Conservation (phyloP, 306 rosid species). For the Cucurbita moschata region DNA sequence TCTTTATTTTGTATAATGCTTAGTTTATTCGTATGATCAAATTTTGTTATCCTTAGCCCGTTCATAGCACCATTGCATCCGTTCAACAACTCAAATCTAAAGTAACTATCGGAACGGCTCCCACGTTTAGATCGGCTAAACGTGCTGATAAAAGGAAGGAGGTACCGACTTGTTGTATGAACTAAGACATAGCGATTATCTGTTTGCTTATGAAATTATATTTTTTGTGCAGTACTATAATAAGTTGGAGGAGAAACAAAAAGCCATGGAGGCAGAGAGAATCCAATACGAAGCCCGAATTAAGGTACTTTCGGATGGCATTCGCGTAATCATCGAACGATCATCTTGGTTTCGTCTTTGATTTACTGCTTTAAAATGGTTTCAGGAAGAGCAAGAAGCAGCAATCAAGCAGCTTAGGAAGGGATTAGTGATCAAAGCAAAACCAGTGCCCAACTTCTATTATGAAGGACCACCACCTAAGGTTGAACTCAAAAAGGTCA, state of each 20-base stretch:
- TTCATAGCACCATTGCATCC: constrained; percentile 46
- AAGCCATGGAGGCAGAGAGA: constrained; percentile 83
- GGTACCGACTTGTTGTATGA: constrained; percentile 21
- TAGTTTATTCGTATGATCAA: background rate
- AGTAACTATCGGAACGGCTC: constrained; percentile 87
- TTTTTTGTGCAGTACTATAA: constrained; percentile 44
- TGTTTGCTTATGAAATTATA: constrained; percentile 8
- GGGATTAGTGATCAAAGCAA: constrained; percentile 79
- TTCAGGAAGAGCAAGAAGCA: constrained; percentile 92
- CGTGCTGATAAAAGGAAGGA: constrained; percentile 91
- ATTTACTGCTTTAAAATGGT: constrained; percentile 10
- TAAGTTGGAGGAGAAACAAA: constrained; percentile 83
- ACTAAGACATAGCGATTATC: constrained; percentile 11
- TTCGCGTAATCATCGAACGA: background rate
- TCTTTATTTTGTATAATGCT: background rate
- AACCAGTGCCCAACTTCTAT: constrained; percentile 89
- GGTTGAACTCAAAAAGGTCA: constrained; percentile 74
- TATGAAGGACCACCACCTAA: constrained; percentile 84
- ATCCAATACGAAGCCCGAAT: constrained; percentile 59
- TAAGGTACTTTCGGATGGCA: constrained; percentile 32
- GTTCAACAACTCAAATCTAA: constrained; percentile 42
- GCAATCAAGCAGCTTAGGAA: constrained; percentile 74
- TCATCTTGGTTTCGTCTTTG: background rate
- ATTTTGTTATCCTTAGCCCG: constrained; percentile 34
- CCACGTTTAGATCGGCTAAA: constrained; percentile 35